Evolutionary conservation across 2,329 filamentous ascomycete species (phyloP).

Genomic region (Neopestalotiopsis sp.): DNA sequence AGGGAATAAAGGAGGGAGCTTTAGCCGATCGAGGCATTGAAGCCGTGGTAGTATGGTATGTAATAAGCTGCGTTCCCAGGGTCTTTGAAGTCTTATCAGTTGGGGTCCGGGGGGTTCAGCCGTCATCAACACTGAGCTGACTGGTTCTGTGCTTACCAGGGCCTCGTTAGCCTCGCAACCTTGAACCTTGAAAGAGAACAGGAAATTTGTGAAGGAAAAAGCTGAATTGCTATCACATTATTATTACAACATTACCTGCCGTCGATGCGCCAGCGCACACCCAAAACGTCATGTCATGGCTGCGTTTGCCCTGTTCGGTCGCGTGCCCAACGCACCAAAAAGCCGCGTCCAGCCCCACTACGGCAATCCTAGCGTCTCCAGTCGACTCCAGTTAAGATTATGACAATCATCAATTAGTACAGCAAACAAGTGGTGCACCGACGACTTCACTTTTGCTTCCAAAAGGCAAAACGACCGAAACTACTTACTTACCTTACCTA

Average conservation of each 20-base stretch:
- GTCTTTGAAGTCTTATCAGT: neutral
- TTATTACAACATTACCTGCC: neutral
- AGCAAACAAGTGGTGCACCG: neutral
- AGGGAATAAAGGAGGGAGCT: neutral
- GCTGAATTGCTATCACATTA: conserved; percentile 1
- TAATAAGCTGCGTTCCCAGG: neutral
- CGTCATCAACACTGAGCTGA: neutral
- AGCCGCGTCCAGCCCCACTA: neutral
- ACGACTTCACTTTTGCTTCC: neutral
- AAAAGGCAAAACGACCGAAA: neutral
- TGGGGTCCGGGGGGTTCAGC: neutral
- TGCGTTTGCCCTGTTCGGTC: neutral
- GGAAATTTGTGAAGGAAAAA: neutral
- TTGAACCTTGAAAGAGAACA: neutral
- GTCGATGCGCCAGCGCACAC: neutral
- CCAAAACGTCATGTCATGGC: neutral
- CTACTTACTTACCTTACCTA: neutral
- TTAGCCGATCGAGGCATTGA: neutral
- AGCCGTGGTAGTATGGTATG: neutral
- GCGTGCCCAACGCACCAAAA: neutral
- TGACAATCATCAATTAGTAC: neutral
- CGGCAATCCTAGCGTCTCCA: neutral
- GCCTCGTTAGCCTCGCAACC: neutral
- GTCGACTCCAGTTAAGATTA: neutral
- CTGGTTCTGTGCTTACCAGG: neutral